phyloP scores from a whole-genome alignment of 805 yeast species.

The Zygoascus ofunaensis region DNA sequence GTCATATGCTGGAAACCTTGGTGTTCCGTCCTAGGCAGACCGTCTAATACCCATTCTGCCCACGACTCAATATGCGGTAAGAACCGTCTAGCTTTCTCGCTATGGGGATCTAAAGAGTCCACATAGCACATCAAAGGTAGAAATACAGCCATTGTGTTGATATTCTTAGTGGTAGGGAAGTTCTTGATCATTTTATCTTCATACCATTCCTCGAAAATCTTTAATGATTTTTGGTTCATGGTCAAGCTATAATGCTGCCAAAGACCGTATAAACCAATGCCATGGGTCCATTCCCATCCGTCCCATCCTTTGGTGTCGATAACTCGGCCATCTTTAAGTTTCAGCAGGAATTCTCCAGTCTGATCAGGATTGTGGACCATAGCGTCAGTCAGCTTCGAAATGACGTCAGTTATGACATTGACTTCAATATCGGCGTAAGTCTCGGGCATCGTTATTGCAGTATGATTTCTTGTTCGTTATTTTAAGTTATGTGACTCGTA shows the following conservation, averaged over 20 bases:
- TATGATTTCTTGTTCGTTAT: no score
- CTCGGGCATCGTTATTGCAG: no score
- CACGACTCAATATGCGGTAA: conserved; percentile 27
- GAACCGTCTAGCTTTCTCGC: conserved; percentile 20
- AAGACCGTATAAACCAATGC: conserved; percentile 33
- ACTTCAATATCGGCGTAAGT: not conserved
- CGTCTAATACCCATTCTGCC: conserved; percentile 31
- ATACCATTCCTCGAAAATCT: conserved; percentile 27
- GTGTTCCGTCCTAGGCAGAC: conserved; percentile 27
- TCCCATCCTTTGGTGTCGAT: conserved; percentile 34
- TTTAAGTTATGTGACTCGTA: no score
- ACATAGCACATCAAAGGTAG: conserved; percentile 27
- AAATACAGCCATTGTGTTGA: conserved; percentile 32
- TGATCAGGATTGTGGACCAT: conserved; percentile 28
- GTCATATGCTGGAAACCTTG: conserved; percentile 33
- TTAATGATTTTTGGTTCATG: conserved; percentile 19
- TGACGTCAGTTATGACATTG: not conserved
- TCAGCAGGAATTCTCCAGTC: conserved; percentile 27
- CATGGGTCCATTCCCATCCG: conserved; percentile 36
- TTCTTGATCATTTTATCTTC: conserved; percentile 15
- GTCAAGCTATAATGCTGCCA: conserved; percentile 31
- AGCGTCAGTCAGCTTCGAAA: conserved; percentile 16
- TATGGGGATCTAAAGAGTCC: not conserved
- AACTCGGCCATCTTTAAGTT: conserved; percentile 27
- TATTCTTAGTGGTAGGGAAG: conserved; percentile 28